Conservation (phyloP, 768 basidiomycete genomes). For the Leccinum subtestaceum region DNA sequence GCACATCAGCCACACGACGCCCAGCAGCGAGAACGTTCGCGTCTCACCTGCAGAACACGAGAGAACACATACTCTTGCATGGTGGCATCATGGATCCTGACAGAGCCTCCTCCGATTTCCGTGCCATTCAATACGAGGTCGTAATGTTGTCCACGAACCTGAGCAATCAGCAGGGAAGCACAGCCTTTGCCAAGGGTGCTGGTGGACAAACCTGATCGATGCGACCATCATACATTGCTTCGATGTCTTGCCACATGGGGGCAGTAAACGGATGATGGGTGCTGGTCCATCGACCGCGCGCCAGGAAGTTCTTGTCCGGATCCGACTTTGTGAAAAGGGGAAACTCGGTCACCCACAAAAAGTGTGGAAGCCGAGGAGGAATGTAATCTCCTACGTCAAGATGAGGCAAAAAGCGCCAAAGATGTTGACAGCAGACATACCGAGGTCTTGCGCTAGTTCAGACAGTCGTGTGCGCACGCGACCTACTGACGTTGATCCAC, state of each 20-base stretch:
- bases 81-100: conserved; percentile 82
- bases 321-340: conserved; percentile 88
- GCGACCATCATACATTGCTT: conserved; percentile 68
- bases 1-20: conserved; percentile 12
- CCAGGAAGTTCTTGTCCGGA: conserved; percentile 81
- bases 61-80: conserved; percentile 85
- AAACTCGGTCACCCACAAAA: conserved; percentile 95
- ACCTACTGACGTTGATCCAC: conserved; percentile 83
- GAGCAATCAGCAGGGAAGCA: conserved; percentile 5
- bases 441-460: conserved; percentile 61
- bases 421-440: conserved; percentile 37
- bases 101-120: conserved; percentile 92
- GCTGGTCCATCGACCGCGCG: conserved; percentile 86
- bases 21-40: conserved; percentile 1
- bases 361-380: conserved; percentile 63
- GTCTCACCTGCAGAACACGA: conserved; percentile 70
- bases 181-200: neutral
- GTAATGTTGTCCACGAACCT: conserved; percentile 95
- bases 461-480: conserved; percentile 62
- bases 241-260: conserved; percentile 87
- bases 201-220: conserved; percentile 48
- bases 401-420: conserved; percentile 4
- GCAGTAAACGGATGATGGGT: conserved; percentile 97
- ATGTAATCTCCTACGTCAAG: conserved; percentile 50
- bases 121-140: conserved; percentile 92